Conservation (phyloP, 371 early-diverging fungal genomes). For the Rhizopus arrhizus region DNA sequence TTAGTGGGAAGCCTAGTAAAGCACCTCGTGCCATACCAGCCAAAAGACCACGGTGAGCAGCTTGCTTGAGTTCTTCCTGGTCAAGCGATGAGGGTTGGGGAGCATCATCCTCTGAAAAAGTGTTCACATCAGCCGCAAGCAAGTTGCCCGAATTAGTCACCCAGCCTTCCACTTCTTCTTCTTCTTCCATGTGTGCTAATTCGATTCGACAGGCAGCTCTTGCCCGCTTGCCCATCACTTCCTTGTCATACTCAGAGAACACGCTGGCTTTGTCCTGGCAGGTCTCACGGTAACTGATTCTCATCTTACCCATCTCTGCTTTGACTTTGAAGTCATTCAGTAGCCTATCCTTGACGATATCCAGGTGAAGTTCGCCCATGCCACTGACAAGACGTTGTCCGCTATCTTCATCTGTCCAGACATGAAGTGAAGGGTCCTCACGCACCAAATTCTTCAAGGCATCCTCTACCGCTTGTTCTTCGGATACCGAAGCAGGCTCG, state of each 20-base stretch:
- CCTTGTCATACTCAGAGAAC: slow-evolving; percentile 60
- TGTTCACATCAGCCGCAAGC: slow-evolving; percentile 1
- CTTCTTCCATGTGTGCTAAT: slow-evolving; percentile 50
- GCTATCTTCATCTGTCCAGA: slow-evolving; percentile 79
- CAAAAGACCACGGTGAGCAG: slow-evolving; percentile 71
- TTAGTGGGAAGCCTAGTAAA: slow-evolving; percentile 79
- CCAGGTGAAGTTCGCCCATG: slow-evolving; percentile 97
- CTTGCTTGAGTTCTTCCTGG: slow-evolving; percentile 52
- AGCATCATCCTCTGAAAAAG: neutral
- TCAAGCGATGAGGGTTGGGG: slow-evolving; percentile 9
- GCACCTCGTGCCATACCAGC: slow-evolving; percentile 81
- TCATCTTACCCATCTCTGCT: slow-evolving; percentile 83
- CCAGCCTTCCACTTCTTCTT: slow-evolving; percentile 36
- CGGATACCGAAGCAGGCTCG: slow-evolving; percentile 76
- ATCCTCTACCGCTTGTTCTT: slow-evolving; percentile 76
- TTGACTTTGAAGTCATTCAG: slow-evolving; percentile 78
- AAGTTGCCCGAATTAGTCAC: slow-evolving; percentile 30
- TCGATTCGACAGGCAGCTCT: slow-evolving; percentile 64
- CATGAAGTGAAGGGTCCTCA: slow-evolving; percentile 90
- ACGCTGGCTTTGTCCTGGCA: slow-evolving; percentile 44
- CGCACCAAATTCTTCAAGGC: slow-evolving; percentile 75
- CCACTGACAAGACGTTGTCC: slow-evolving; percentile 92
- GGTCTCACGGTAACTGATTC: slow-evolving; percentile 88
- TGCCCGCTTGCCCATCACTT: slow-evolving; percentile 73
- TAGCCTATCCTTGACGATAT: slow-evolving; percentile 84